Base-by-base conservation (phyloP, 192 early-diverging fungal species). In the Entomortierella chlamydospora region DNA sequence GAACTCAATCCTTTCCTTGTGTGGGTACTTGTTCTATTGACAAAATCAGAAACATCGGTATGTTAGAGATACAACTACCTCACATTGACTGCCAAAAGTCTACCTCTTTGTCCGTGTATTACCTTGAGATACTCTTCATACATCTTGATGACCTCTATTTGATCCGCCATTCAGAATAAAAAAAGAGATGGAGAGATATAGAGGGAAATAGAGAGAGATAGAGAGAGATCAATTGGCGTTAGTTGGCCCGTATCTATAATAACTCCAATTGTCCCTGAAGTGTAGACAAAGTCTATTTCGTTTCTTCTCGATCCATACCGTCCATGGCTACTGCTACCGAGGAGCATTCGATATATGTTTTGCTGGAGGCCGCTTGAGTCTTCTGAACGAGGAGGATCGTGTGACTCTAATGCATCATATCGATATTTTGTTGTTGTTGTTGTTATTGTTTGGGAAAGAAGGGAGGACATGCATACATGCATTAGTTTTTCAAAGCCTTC, bases 281-380 rank as follows among this genome's bases (percentile, higher is more conserved):
- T 37, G 52, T 26, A 6, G 15, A 7, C 34, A 10, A 37, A 7
- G 34, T 37, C 10, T 10, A 37, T 7, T 37, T 37, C 10, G 5
- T 37, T 37, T 37, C 34, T 37, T 37, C 34, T 37, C 34, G 45
- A 47, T 47, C 45, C 52, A 49, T 79, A 79, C 76, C 76, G 56
- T 79, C 76, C 76, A 79, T 79, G n/a, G 76, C 76, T 33, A 20
- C n/a, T n/a, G 76, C 76, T 1, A 79, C 76, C 12, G 76, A 79
- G 28, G 47, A 2, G 28, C 76, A 79, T 41, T 79, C 76, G 62
- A 79, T 61, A 20, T 79, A 79, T 20, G 76, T 70, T 66, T 79
- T 79, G 68, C 76, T 79, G 3, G 76, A 70, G 30, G 67, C 47
- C 0, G 76, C 61, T 7, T 63, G 33, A 15, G 76, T 79, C 52